Evolutionary conservation across 768 basidiomycete species (phyloP).

Genomic region (Pleurotus sapidus): DNA sequence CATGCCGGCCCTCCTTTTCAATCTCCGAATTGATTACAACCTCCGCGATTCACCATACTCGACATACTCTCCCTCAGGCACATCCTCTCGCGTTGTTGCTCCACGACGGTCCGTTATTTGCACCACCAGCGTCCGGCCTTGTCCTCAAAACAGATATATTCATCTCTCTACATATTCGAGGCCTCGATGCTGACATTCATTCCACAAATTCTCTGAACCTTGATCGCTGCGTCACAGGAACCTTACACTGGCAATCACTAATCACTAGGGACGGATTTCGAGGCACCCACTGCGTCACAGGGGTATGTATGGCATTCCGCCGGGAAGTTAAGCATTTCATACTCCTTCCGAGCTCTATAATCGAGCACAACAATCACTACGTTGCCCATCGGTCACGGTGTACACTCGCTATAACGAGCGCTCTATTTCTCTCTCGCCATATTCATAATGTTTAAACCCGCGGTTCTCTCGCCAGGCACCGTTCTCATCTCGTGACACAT

Average conservation of each 20-base stretch:
- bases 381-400: too few relatives aligned
- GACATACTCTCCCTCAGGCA: constrained; percentile 15
- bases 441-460: not conserved
- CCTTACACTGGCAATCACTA: constrained; percentile 10
- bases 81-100: not conserved
- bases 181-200: not conserved
- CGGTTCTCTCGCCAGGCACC: too few relatives aligned
- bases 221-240: constrained; percentile 35
- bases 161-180: too few relatives aligned
- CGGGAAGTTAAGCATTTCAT: constrained; percentile 1
- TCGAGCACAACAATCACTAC: too few relatives aligned
- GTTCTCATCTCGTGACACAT: not conserved
- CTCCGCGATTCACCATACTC: not conserved
- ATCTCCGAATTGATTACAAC: constrained; percentile 29
- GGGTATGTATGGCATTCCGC: not conserved
- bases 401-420: not conserved
- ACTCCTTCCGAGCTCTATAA: not conserved
- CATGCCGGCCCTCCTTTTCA: constrained; percentile 19
- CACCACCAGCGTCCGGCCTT: too few relatives aligned
- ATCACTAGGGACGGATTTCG: not conserved
- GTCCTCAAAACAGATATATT: too few relatives aligned
- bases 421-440: constrained; percentile 26
- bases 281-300: constrained; percentile 1
- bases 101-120: too few relatives aligned
- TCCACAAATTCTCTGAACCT: constrained; percentile 4